A percentile compares a stretch with the other conserved stretches of the same genome.
Conservation (phyloP, 352 stramenopile species). For the Pythium folliculosum region DNA sequence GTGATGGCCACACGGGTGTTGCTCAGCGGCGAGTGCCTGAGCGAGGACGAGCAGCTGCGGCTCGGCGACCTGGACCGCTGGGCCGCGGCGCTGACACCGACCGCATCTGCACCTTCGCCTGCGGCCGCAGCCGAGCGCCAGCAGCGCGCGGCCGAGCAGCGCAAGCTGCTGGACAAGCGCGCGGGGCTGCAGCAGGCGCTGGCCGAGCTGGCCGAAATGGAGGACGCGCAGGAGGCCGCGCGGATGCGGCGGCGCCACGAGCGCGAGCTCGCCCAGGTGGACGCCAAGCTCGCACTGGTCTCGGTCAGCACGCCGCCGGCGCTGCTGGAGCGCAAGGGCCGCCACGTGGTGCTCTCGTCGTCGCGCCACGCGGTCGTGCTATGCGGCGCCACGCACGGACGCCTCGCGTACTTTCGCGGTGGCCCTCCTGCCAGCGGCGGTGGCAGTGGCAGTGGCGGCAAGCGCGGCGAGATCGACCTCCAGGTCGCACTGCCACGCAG, state of each 20-base stretch:
- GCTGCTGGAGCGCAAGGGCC: slow-evolving; percentile 51
- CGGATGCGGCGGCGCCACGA: slow-evolving; percentile 52
- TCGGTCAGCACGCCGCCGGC: slow-evolving; percentile 51
- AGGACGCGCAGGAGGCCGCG: slow-evolving; percentile 22
- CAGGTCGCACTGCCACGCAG: slow-evolving; percentile 40
- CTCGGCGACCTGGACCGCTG: slow-evolving; percentile 47
- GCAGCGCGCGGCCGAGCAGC: slow-evolving; percentile 48
- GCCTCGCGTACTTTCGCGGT: slow-evolving; percentile 44
- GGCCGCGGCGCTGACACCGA: slow-evolving; percentile 31
- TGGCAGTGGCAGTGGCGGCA: slow-evolving; percentile 1
- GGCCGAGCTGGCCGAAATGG: slow-evolving; percentile 16
- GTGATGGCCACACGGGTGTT: slow-evolving; percentile 33
- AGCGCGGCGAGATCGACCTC: slow-evolving; percentile 55
- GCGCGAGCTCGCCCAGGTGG: slow-evolving; percentile 59
- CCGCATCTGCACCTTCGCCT: slow-evolving; percentile 14
- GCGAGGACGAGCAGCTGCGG: slow-evolving; percentile 30
- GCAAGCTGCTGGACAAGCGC: slow-evolving; percentile 63
- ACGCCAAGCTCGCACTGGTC: slow-evolving; percentile 52
- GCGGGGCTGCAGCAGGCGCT: slow-evolving; percentile 39
- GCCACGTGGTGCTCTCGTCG: slow-evolving; percentile 67
- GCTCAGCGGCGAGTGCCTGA: slow-evolving; percentile 35
- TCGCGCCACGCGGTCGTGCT: slow-evolving; percentile 54
- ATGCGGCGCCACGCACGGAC: slow-evolving; percentile 31
- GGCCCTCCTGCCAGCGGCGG: neutral
- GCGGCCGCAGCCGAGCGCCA: slow-evolving; percentile 31